A percentile compares a stretch with the other conserved stretches of the same genome.
Evolutionary conservation across 257 asterid genomes (phyloP).

Genomic region (Petunia axillaris): DNA sequence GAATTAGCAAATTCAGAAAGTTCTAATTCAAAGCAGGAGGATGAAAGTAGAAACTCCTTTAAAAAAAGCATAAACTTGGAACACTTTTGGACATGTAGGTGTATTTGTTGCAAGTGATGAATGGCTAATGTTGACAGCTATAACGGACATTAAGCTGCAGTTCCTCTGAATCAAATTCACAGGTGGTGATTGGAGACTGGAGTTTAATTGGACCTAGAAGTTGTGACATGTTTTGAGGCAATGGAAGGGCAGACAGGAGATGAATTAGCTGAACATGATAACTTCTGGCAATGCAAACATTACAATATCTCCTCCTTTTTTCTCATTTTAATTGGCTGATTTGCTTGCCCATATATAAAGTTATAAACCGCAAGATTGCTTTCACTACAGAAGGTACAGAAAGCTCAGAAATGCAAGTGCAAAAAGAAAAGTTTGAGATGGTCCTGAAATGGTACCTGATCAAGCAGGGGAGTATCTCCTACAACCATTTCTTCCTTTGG

Average conservation of each 20-base stretch:
- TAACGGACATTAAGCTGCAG: too few species aligned
- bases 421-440: conserved; percentile 77
- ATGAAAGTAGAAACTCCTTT: background rate
- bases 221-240: too few species aligned
- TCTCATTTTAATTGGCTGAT: background rate
- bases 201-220: too few species aligned
- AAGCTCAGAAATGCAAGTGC: conserved; percentile 60
- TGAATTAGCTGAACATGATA: too few species aligned
- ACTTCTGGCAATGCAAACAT: too few species aligned
- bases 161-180: too few species aligned
- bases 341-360: background rate
- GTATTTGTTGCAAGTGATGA: background rate
- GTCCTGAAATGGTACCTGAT: conserved; percentile 86
- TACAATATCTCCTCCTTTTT: background rate
- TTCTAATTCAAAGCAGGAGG: too few species aligned
- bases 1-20: too few species aligned
- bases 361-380: conserved; percentile 49
- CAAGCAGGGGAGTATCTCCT: conserved; percentile 59
- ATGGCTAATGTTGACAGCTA: background rate
- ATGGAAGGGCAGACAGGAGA: too few species aligned
- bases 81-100: background rate
- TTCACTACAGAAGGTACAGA: conserved; percentile 62
- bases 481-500: conserved; percentile 68
- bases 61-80: background rate
- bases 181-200: too few species aligned